phyloP scores from a whole-genome alignment of 495 filamentous ascomycete genomes.

The Talaromyces trachyspermus region DNA sequence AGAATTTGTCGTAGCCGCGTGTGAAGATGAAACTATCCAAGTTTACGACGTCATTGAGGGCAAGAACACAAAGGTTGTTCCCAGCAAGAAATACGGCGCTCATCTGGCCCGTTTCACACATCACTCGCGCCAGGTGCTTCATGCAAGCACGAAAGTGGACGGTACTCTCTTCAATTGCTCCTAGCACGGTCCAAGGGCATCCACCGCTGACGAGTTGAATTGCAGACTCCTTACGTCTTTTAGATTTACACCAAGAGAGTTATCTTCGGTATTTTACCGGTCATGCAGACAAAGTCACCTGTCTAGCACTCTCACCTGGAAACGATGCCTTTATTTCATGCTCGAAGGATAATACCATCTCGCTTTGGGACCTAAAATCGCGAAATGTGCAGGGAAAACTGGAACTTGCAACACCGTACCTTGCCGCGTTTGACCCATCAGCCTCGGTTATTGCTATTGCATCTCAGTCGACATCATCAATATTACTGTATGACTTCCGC shows the following conservation, averaged over 20 bases:
- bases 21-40: slow-evolving; percentile 89
- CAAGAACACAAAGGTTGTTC: slow-evolving; percentile 72
- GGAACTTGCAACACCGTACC: slow-evolving; percentile 65
- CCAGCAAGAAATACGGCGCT: slow-evolving; percentile 89
- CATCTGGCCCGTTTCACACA: slow-evolving; percentile 93
- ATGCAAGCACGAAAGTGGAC: slow-evolving; percentile 92
- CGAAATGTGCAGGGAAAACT: slow-evolving; percentile 70
- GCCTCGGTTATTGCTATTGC: slow-evolving; percentile 88
- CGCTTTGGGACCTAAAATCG: slow-evolving; percentile 75
- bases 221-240: slow-evolving; percentile 74
- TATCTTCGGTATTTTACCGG: slow-evolving; percentile 94
- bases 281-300: slow-evolving; percentile 76
- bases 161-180: slow-evolving; percentile 24
- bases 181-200: background rate
- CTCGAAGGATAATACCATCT: slow-evolving; percentile 78
- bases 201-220: background rate
- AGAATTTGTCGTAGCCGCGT: slow-evolving; percentile 77
- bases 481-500: slow-evolving; percentile 87
- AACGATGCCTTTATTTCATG: slow-evolving; percentile 88
- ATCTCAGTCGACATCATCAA: slow-evolving; percentile 61
- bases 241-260: slow-evolving; percentile 88
- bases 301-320: slow-evolving; percentile 54
- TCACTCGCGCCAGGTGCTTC: slow-evolving; percentile 77
- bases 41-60: slow-evolving; percentile 89
- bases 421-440: slow-evolving; percentile 81